Conservation (phyloP, 345 rosid species). For the Gynandropsis gynandra region DNA sequence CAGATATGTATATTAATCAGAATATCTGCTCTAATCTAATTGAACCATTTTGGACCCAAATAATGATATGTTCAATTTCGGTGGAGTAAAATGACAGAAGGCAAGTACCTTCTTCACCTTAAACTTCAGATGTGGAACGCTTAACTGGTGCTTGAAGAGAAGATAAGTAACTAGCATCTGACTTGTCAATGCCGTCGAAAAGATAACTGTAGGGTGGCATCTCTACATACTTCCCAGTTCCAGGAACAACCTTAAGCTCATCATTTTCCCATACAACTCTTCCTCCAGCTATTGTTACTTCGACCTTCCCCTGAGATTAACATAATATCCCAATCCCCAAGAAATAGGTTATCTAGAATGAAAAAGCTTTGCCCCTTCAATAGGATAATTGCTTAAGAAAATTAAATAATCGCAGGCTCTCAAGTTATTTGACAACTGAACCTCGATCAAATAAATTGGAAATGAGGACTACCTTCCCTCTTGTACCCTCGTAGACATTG, state of each 20-base stretch:
- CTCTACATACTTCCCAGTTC: constrained; percentile 63
- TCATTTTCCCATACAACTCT: constrained; percentile 75
- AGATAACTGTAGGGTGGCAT: constrained; percentile 78
- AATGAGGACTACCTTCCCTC: constrained; percentile 53
- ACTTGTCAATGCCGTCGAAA: constrained; percentile 68
- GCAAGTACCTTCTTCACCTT: constrained; percentile 14
- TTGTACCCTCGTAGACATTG: constrained; percentile 72
- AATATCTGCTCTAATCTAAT: too few relatives aligned
- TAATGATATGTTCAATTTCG: constrained; percentile 9
- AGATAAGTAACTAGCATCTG: constrained; percentile 61
- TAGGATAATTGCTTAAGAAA: too few relatives aligned
- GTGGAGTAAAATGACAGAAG: neutral
- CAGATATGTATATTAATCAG: neutral
- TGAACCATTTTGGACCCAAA: neutral
- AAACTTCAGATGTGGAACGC: constrained; percentile 37
- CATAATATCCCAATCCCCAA: constrained; percentile 7
- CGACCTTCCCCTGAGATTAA: constrained; percentile 69
- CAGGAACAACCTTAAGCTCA: constrained; percentile 61
- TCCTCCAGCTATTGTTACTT: constrained; percentile 91
- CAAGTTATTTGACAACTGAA: too few relatives aligned
- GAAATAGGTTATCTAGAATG: neutral
- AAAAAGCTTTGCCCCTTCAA: neutral
- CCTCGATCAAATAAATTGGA: too few relatives aligned
- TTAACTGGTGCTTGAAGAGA: constrained; percentile 80
- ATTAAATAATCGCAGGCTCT: too few relatives aligned